Conservation (phyloP, 2,329 filamentous ascomycete genomes). For the Epichloe typhina region DNA sequence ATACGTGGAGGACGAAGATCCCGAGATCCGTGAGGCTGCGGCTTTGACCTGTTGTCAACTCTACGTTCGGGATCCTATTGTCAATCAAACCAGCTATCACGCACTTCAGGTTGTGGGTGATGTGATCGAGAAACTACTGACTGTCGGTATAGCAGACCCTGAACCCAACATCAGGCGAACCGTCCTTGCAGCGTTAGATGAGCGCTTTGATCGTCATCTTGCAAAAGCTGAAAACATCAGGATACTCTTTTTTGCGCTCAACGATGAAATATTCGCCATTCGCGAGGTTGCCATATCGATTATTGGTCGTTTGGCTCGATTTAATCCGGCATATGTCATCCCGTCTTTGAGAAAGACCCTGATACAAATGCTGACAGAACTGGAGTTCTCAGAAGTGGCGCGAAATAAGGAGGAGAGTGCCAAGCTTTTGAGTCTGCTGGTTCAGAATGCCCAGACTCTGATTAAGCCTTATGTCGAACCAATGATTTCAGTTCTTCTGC, state of each 20-base stretch:
- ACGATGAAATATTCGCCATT: slow-evolving; percentile 87
- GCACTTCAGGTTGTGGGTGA: slow-evolving; percentile 95
- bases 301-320: slow-evolving; percentile 78
- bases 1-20: slow-evolving; percentile 92
- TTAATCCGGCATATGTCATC: slow-evolving; percentile 95
- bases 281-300: slow-evolving; percentile 92
- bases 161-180: slow-evolving; percentile 81
- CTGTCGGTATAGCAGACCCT: slow-evolving; percentile 84
- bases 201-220: slow-evolving; percentile 91
- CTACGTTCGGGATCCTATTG: slow-evolving; percentile 91
- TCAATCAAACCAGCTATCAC: slow-evolving; percentile 94
- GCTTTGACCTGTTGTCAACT: slow-evolving; percentile 96
- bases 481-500: slow-evolving; percentile 87
- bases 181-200: slow-evolving; percentile 78
- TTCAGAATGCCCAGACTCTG: slow-evolving; percentile 81
- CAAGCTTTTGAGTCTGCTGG: slow-evolving; percentile 79
- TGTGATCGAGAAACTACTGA: slow-evolving; percentile 92
- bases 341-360: slow-evolving; percentile 88
- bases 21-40: slow-evolving; percentile 85
- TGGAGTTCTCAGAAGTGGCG: slow-evolving; percentile 89
- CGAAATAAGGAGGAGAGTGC: slow-evolving; percentile 95
- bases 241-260: slow-evolving; percentile 86
- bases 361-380: slow-evolving; percentile 89
- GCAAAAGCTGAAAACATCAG: slow-evolving; percentile 95
- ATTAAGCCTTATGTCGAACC: slow-evolving; percentile 96